Conservation (phyloP, 441 rosid genomes). For the Aleurites moluccanus region DNA sequence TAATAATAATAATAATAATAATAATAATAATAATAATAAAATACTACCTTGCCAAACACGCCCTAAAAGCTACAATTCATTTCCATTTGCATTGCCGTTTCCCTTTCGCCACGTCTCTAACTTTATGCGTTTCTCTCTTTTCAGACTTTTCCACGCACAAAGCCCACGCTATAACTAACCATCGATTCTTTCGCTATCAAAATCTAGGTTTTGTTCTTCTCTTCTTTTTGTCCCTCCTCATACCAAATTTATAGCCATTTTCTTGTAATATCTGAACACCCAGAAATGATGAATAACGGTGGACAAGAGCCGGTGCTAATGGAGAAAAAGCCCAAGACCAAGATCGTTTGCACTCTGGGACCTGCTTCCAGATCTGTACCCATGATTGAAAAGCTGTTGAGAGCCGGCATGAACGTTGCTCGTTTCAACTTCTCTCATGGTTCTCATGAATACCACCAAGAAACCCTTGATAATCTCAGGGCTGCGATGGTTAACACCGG, state of each 20-base stretch:
- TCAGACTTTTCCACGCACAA: background rate
- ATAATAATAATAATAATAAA: background rate
- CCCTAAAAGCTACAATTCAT: background rate
- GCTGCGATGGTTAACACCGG: slow-evolving; percentile 79
- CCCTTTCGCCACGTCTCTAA: background rate
- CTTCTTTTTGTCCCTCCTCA: background rate
- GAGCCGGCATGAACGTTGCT: slow-evolving; percentile 95
- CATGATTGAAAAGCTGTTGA: slow-evolving; percentile 73
- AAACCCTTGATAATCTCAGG: slow-evolving; percentile 85
- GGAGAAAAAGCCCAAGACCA: slow-evolving; percentile 73
- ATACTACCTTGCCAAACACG: background rate
- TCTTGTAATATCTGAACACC: background rate
- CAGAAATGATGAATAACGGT: slow-evolving; percentile 1
- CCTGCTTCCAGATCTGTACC: slow-evolving; percentile 81
- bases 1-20: background rate
- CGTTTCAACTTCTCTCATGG: slow-evolving; percentile 96
- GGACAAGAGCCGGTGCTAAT: background rate
- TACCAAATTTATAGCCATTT: background rate
- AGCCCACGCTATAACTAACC: background rate
- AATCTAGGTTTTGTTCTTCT: background rate
- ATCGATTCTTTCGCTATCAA: background rate
- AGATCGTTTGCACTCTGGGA: slow-evolving; percentile 92
- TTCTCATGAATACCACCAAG: slow-evolving; percentile 83
- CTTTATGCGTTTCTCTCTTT: background rate
- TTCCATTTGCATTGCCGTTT: background rate